Evolutionary conservation across 257 asterid species (phyloP).

Genomic region (Nyctanthes arbortristis): DNA sequence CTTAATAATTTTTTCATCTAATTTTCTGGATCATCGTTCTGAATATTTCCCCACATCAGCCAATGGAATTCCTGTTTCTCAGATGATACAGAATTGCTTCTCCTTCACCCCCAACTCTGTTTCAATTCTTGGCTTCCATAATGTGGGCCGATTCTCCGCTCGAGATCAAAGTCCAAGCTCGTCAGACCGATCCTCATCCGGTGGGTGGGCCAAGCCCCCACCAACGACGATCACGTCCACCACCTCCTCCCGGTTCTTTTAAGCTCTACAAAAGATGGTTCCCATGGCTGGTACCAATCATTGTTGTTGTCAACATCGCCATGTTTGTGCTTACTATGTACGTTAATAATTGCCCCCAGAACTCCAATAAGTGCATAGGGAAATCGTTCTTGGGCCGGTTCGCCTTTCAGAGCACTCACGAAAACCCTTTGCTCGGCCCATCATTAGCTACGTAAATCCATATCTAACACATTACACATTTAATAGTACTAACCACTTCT

Average conservation of each 20-base stretch:
- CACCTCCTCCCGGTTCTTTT: constrained; percentile 3
- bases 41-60: constrained; percentile 10
- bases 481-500: too few species aligned
- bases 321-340: constrained; percentile 63
- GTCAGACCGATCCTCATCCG: constrained; percentile 21
- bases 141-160: constrained; percentile 49
- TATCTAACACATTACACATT: too few species aligned
- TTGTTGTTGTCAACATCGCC: constrained; percentile 48
- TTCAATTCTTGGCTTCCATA: constrained; percentile 19
- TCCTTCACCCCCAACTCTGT: not conserved
- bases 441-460: constrained; percentile 61
- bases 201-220: constrained; percentile 5
- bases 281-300: constrained; percentile 73
- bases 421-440: constrained; percentile 94
- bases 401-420: constrained; percentile 71
- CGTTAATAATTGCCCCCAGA: constrained; percentile 67
- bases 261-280: not conserved
- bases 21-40: constrained; percentile 7
- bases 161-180: constrained; percentile 48
- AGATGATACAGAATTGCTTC: not conserved
- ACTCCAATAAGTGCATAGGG: constrained; percentile 50
- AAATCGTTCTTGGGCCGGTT: constrained; percentile 54
- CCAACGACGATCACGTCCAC: constrained; percentile 14
- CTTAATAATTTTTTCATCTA: not conserved
- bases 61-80: constrained; percentile 8